phyloP scores from a whole-genome alignment of 345 rosid genomes.

The Mallotus nudiflorus region DNA sequence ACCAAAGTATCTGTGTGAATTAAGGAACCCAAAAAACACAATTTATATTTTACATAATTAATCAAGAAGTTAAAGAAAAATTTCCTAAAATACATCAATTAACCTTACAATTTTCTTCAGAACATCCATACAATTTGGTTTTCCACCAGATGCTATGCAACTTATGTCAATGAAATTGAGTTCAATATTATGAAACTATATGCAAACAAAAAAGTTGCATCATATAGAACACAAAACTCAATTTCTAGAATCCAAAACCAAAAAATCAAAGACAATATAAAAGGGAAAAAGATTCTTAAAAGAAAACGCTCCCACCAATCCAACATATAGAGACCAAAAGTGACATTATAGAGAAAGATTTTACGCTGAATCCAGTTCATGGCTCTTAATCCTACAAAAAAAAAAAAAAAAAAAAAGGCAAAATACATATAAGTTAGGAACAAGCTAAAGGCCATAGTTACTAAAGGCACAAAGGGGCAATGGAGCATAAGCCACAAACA shows the following conservation, averaged over 20 bases:
- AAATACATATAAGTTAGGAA: neutral
- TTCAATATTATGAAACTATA: neutral
- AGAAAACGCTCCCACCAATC: constrained; percentile 99
- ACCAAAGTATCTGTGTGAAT: constrained; percentile 69
- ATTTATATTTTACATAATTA: too few species aligned
- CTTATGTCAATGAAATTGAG: too few species aligned
- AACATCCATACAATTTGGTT: neutral
- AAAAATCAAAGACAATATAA: neutral
- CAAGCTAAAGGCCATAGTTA: too few species aligned
- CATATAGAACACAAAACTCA: neutral
- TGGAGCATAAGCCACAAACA: too few species aligned
- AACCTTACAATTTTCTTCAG: neutral
- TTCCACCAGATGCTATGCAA: neutral
- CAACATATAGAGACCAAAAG: constrained; percentile 96
- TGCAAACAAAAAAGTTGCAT: neutral
- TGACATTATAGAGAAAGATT: constrained; percentile 94
- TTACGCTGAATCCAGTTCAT: constrained; percentile 98
- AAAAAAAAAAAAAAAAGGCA: neutral
- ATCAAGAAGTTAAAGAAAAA: neutral
- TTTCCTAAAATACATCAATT: neutral
- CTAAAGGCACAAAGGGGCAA: too few species aligned
- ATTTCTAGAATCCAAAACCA: neutral
- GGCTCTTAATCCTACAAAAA: constrained; percentile 12
- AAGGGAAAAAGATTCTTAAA: constrained; percentile 77
- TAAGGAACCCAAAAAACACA: constrained; percentile 36